A percentile compares a stretch with the other conserved stretches of the same genome.
These are phyloP conservation scores for Diaporthe amygdali DNA, from an alignment of 2,329 filamentous ascomycete species.

Conservation along the genomic window DNA sequence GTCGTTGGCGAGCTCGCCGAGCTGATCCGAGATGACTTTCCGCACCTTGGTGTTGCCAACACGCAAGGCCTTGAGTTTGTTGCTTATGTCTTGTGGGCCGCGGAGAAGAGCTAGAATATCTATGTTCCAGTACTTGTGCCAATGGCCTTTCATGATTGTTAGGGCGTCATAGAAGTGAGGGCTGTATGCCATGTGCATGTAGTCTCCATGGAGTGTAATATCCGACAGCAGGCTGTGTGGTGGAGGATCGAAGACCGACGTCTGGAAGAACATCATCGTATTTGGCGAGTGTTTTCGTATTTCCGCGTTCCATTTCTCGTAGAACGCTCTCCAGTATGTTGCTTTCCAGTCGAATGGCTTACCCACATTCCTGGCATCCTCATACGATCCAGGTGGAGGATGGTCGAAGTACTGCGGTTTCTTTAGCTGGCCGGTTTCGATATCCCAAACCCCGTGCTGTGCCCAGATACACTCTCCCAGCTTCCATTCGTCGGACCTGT, in stretches of 20 bases:
- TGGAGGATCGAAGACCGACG: slow-evolving; percentile 29
- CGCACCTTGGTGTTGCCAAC: slow-evolving; percentile 28
- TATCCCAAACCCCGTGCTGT: slow-evolving; percentile 31
- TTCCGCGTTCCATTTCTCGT: slow-evolving; percentile 24
- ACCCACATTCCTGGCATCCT: background rate
- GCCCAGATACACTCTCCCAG: slow-evolving; percentile 32
- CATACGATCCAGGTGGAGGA: slow-evolving; percentile 15
- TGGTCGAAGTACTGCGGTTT: slow-evolving; percentile 28
- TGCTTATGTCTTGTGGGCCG: slow-evolving; percentile 27
- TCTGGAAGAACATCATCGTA: slow-evolving; percentile 29
- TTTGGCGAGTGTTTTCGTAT: slow-evolving; percentile 23
- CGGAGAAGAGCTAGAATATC: slow-evolving; percentile 31
- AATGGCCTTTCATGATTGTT: slow-evolving; percentile 32
- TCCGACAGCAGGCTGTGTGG: slow-evolving; percentile 24
- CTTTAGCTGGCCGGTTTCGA: slow-evolving; percentile 26
- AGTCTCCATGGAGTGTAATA: background rate
- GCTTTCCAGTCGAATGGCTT: slow-evolving; percentile 29
- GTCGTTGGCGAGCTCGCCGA: slow-evolving; percentile 28
- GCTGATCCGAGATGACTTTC: slow-evolving; percentile 28
- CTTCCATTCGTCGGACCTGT: slow-evolving; percentile 25
- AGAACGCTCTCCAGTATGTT: slow-evolving; percentile 30
- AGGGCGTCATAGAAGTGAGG: slow-evolving; percentile 33
- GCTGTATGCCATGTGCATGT: slow-evolving; percentile 27
- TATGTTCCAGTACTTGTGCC: slow-evolving; percentile 32
- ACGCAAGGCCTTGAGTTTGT: slow-evolving; percentile 28